Evolutionary conservation across 345 rosid species (phyloP), one percentile per base, ranked within the genome.

Genomic region (Lumnitzera littorea): DNA sequence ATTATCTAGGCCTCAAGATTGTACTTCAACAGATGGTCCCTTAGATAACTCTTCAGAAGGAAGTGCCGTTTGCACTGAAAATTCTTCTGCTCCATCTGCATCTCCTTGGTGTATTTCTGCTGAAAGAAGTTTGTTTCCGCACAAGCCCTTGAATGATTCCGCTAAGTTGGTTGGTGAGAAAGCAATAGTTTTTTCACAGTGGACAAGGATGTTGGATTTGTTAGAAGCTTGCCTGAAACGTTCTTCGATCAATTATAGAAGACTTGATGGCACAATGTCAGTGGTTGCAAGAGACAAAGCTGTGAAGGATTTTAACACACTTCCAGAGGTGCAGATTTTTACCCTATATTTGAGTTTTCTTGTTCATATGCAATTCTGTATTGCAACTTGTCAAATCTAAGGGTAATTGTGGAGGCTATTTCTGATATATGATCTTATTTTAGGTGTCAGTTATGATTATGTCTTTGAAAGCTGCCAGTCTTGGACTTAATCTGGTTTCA

Each of bases 191-290:
- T 90, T 94, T 58, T 94, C 99, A 50, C 99, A 94, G 63, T 94
- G 99, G 99, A 94, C 99, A 23, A 82, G 83, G 66, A 88, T 94
- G 99, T 71, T 94, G 53, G 97, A 94, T 73, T 62, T 94, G 69
- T 80, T 94, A 67, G 96, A 94, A 84, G 82, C 82, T 68, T 71
- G 82, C 65, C 87, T 90, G 57, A 85, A 74, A 70, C 74, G 67
- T 64, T 90, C 95, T 20, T 70, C 78, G 27, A 86, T 90, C 67
- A 88, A 82, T 58, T 94, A 84, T 62, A 77, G 99, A 82, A 83
- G 99, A 77, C 97, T 94, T 48, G 99, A 94, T 74, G 99, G 99
- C 63, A 94, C 96, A 62, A 90, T 94, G 99, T 88, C 99, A 25
- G 92, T 94, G 67, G 63, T 70, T 71, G 89, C 97, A 47, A 78